Evolutionary conservation across 2,329 filamentous ascomycete genomes (phyloP).

Genomic region (Blumeria hordei): DNA sequence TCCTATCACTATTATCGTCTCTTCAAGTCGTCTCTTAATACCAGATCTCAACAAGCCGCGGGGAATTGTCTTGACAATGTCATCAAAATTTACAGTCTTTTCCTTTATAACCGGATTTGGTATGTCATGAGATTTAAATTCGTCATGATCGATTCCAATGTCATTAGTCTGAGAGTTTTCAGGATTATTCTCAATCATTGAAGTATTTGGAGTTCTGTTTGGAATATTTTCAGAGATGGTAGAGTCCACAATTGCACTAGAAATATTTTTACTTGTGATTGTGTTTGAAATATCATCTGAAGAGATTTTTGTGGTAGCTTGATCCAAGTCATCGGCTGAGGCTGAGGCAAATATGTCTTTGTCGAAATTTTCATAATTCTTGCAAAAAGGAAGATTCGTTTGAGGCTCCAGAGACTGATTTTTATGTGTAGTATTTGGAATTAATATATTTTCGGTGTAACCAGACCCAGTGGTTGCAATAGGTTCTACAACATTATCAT

Average conservation of each 20-base stretch:
- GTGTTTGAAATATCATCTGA: background rate
- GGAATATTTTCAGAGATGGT: background rate
- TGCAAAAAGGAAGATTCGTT: background rate
- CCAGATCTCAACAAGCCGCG: background rate
- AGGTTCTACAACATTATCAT: background rate
- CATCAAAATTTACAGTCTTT: background rate
- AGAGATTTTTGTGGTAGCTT: background rate
- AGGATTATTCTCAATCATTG: background rate
- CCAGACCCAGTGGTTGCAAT: background rate
- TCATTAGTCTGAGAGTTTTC: background rate
- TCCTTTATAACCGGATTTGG: background rate
- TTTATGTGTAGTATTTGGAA: too few relatives aligned
- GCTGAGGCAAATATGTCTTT: background rate
- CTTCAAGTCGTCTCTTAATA: background rate
- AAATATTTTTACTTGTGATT: background rate
- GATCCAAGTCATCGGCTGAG: background rate
- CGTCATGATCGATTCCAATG: too few relatives aligned
- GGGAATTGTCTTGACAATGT: background rate
- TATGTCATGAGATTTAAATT: background rate
- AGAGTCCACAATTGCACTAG: background rate
- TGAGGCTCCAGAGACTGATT: too few relatives aligned
- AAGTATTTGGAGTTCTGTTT: background rate
- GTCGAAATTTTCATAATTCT: background rate
- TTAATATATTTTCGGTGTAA: too few relatives aligned
- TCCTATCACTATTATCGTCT: background rate